Base-by-base conservation (phyloP, 495 filamentous ascomycete species). In the Hyaloscypha bicolor region DNA sequence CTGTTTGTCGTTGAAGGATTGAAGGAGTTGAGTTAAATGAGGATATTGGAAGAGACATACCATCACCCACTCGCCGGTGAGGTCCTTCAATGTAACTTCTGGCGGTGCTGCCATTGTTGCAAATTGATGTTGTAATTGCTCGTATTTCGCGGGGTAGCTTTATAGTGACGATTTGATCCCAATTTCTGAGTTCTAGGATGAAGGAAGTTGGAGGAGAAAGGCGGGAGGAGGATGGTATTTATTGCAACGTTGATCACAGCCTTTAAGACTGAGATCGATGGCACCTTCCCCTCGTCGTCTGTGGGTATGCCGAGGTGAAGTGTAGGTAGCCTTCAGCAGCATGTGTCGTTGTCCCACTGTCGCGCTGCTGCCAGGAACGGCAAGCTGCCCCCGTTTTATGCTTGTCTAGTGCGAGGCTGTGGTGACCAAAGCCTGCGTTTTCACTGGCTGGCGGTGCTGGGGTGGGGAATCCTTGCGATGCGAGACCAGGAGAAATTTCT, bases 61-160 rank as follows among this genome's bases (percentile, higher is more conserved):
- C 87, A 97, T 88, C 29, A 83, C 74, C 88, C 90, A 97, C 74
- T 86, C 85, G 30, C 94, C 94, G 71, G 78, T 87, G 72, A 97
- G 83, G 76, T 93, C 83, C 65, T 85, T 86, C 64, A 93, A 84
- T 16, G 86, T 94, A 76, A 88, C 84, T 65, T 85, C 81, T 65
- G 85, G 76, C 51, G 94, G 94, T 62, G 93, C 91, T 69, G 94
- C 93, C 94, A 97, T 97, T 48, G 42, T 48, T 48, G 42, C 42
- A 12, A 48, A 67, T 66, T 88, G 79, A 61, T 65, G 57, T 63
- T 67, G 52, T 39, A 45, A 29, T 55, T 55, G 30, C 66, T 60
- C 30, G 31, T 55, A 39, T 37, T 37, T 53, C 51, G 51, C 16
- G 53, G 53, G 53, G 53, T 56, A 56, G 21, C 4, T 56, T 11